Conservation (phyloP, 192 early-diverging fungal genomes). For the Coemansia sp. region DNA sequence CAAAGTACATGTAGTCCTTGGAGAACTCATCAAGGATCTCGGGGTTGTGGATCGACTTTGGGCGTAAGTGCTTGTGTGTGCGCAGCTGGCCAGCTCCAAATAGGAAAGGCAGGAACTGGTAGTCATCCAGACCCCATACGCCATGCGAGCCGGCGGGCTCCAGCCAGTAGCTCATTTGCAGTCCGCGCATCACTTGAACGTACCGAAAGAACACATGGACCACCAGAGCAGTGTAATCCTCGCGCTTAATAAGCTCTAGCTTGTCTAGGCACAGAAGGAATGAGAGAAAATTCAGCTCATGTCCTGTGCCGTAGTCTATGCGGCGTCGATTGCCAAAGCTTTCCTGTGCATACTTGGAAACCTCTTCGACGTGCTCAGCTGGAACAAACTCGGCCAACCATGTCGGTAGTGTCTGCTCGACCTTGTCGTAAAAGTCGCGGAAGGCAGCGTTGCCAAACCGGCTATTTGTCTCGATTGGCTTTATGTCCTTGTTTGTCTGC, state of each 20-base stretch:
- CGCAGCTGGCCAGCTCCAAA: constrained; percentile 89
- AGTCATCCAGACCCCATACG: constrained; percentile 99
- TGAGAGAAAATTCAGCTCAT: constrained; percentile 89
- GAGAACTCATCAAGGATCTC: constrained; percentile 90
- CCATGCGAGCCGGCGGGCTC: constrained; percentile 98
- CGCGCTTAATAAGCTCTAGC: constrained; percentile 63
- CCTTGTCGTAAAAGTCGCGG: constrained; percentile 80
- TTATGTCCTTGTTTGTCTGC: constrained; percentile 63
- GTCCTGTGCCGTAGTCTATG: constrained; percentile 98
- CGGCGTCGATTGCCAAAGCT: constrained; percentile 89
- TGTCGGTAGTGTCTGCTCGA: constrained; percentile 39
- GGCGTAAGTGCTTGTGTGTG: constrained; percentile 87
- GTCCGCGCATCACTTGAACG: constrained; percentile 81
- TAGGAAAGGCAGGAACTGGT: constrained; percentile 94
- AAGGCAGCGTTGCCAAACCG: constrained; percentile 98
- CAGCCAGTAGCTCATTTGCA: constrained; percentile 92
- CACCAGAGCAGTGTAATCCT: constrained; percentile 77
- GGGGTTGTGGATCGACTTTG: constrained; percentile 90
- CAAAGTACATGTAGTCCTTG: constrained; percentile 94
- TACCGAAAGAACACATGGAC: constrained; percentile 81
- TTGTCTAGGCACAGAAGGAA: constrained; percentile 84
- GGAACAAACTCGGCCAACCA: constrained; percentile 53
- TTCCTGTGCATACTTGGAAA: constrained; percentile 77
- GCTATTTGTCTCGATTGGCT: constrained; percentile 73
- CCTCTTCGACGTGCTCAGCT: constrained; percentile 55